Evolutionary conservation across 208 protist species (phyloP), one percentile per base, ranked within the genome.

Genomic region (Acanthamoeba royreba): DNA sequence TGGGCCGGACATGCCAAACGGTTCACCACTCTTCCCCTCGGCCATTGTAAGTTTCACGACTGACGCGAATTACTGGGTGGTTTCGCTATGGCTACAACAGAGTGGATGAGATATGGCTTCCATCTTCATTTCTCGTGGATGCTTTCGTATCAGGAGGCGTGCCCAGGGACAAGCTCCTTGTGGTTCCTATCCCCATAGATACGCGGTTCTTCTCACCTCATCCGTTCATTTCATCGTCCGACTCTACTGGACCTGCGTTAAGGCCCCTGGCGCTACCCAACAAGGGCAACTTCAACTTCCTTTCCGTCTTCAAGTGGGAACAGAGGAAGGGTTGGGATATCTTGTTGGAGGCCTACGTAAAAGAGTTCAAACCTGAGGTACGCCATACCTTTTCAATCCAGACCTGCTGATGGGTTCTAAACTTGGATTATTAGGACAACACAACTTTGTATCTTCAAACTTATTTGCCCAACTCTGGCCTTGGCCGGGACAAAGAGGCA

Each of bases 241-340:
- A 33, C 31, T 69, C 72, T 17, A 13, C 7, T n/a, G 8, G 15
- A 7, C 13, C 45, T 19, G 15, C 33, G 7, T 22, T 86, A 86
- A n/a, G 13, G 40, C 85, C 77, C 13, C 61, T 87, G 28, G 43
- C 47, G 77, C 43, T 87, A 42, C 22, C 31, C 25, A 35, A 95
- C n/a, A 9, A 33, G 25, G 43, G 7, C 45, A 33, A 2, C 2
- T 96, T 96, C 33, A 63, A 42, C 35, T 74, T 92, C 35, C 8
- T 95, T 25, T 69, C 63, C 43, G 87, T 95, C 19, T 92, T 94
- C 90, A 96, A 96, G 92, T 96, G 95, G 95, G 95, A 96, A 87
- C n/a, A 52, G 43, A 61, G 95, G 19, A 96, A 96, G 53, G 95
- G 94, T 1, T 96, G 94, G 94, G 55, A 93, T n/a, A 7, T 94